Evolutionary conservation across 2,329 filamentous ascomycete genomes (phyloP), one percentile per base, ranked within the genome.

Genomic region (Cercospora citrullina): DNA sequence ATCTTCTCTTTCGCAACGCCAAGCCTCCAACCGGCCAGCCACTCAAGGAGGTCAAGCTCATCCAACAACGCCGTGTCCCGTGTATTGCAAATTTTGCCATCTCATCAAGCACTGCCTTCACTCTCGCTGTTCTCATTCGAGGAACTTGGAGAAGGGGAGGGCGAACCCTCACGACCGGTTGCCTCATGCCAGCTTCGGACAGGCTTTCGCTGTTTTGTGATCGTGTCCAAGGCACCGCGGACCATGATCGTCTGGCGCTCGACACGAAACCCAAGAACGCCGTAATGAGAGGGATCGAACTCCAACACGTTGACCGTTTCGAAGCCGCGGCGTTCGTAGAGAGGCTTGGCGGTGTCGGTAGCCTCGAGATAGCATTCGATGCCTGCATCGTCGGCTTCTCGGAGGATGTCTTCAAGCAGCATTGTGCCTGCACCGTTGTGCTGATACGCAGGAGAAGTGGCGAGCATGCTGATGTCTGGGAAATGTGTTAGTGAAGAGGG

Each of bases 321-420:
- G 64, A 78, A 79, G 16, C 76, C 76, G 63, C 75, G 76, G 63
- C 75, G 74, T 42, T 75, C 73, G 69, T 79, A 79, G 31, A 78
- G 66, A 1, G 71, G 71, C 45, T 71, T 74, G 39, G 77, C 77
- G 14, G 74, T 72, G 55, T 76, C 72, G 1, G 78, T 81, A 10
- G 80, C 78, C 73, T 82, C 81, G 31, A 84, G 69, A 74, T 84
- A 84, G 18, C 75, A 76, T 18, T 77, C 74, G 36, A 82, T 63
- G 0, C 78, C 78, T 10, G 77, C 74, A n/a, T 73, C 68, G 71
- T 84, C 82, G 26, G 81, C 82, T 62, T 81, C 79, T 21, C 76
- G 72, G 18, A 82, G 53, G 7, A 81, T 81, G 72, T 76, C 77
- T 23, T 79, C 73, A 30, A 84, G 67, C 39, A 83, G 72, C 69